These are phyloP conservation scores for Globisporangium camurandrum DNA, from an alignment of 352 stramenopile genomes.

Conservation along the genomic window DNA sequence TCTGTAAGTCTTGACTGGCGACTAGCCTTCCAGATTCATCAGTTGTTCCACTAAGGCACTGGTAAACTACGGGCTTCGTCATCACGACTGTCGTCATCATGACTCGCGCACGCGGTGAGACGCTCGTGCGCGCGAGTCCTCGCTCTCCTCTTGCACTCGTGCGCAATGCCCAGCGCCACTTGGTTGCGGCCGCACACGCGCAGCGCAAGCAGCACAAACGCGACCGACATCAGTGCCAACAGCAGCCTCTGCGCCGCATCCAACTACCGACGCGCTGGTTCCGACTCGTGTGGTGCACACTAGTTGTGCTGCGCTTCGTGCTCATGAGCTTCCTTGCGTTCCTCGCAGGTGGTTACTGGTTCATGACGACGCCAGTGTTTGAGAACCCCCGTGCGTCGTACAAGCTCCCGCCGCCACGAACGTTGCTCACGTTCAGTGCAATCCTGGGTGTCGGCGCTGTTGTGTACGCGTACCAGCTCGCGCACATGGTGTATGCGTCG, in stretches of 20 bases:
- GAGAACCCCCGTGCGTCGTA: background rate
- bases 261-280: background rate
- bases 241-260: background rate
- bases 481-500: background rate
- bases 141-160: no score
- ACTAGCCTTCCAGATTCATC: no score
- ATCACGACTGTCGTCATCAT: no score
- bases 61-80: no score
- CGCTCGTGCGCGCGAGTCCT: no score
- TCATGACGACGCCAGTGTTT: slow-evolving; percentile 2
- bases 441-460: background rate
- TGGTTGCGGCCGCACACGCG: background rate
- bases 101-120: no score
- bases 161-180: background rate
- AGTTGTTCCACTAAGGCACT: no score
- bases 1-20: no score
- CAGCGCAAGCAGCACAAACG: background rate
- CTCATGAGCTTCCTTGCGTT: background rate
- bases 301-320: background rate
- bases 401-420: background rate
- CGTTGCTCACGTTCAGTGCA: background rate
- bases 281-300: background rate
- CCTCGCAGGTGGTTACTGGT: background rate
- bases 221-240: background rate
- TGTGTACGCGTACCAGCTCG: background rate